Conservation (phyloP, 352 stramenopile genomes). For the Globisporangium yorkense region DNA sequence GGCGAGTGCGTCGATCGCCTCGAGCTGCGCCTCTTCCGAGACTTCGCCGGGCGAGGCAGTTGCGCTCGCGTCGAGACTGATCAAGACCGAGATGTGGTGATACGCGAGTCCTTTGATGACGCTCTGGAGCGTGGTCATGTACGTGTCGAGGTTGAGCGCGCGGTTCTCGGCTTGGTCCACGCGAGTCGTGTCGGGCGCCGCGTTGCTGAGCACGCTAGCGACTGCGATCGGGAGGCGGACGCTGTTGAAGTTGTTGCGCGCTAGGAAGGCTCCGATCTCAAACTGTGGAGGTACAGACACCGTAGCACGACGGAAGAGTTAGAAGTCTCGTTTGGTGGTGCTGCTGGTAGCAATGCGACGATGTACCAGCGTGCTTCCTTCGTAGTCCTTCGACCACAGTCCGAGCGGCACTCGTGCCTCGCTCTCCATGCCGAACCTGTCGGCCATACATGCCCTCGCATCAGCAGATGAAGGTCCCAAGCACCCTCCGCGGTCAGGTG, state of each 20-base stretch:
- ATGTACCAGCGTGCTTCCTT: slow-evolving; percentile 46
- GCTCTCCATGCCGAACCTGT: slow-evolving; percentile 16
- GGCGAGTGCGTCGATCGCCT: slow-evolving; percentile 39
- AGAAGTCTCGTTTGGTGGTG: neutral
- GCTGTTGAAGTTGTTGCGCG: slow-evolving; percentile 47
- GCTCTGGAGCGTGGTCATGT: slow-evolving; percentile 35
- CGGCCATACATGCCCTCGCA: too few species aligned
- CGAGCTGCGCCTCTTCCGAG: slow-evolving; percentile 30
- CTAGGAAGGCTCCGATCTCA: slow-evolving; percentile 34
- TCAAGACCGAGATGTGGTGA: slow-evolving; percentile 34
- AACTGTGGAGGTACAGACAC: slow-evolving; percentile 18
- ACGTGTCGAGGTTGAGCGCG: slow-evolving; percentile 27
- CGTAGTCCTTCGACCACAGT: slow-evolving; percentile 53
- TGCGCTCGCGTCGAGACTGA: slow-evolving; percentile 41
- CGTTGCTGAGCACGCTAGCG: slow-evolving; percentile 32
- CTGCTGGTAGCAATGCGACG: neutral
- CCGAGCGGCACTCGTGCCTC: slow-evolving; percentile 44
- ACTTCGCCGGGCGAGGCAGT: slow-evolving; percentile 8
- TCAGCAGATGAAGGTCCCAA: neutral
- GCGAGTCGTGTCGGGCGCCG: slow-evolving; percentile 17
- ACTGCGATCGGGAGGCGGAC: slow-evolving; percentile 35
- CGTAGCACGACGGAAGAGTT: neutral
- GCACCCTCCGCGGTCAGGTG: neutral
- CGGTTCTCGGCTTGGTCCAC: slow-evolving; percentile 31
- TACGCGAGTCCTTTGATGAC: slow-evolving; percentile 34